Base-by-base conservation (phyloP, 176 grass and related monocot species). In the Raddia distichophylla region DNA sequence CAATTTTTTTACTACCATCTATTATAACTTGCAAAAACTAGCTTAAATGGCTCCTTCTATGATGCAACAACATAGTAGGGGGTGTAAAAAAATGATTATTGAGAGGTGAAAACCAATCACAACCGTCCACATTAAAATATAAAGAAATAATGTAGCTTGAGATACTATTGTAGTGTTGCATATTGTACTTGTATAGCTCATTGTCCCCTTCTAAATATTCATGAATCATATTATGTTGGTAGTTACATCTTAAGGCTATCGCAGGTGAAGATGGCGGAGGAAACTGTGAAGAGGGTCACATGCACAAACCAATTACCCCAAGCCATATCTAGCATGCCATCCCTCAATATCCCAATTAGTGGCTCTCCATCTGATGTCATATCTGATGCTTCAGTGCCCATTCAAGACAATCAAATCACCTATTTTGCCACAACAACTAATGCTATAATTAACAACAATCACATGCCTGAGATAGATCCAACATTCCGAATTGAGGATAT, bases 191-290 rank as follows among this genome's bases (percentile, higher is more conserved):
- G 18, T 71, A 33, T 17, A 40, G 51, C 52, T 57, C 32, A 50
- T 74, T 7, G 71, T 9, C 15, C 70, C 47, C 51, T 2, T 40
- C 71, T n/a, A 3, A 32, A 71, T 52, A 19, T 10, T 0, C 34
- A 56, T 74, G 51, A 74, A 40, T 27, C 51, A 53, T 3, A 16
- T 8, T 52, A 6, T 64, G 22, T 67, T 5, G 44, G 7, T 56
- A 20, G 8, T 33, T 82, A 88, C 37, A 78, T 71, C 9, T 80
- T 5, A 15, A 74, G 33, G 55, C 75, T 2, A 17, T 35, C 91
- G 71, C 60, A 97, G 94, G 85, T 92, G 73, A 94, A 90, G 63
- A 92, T 97, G 89, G 90, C 87, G 18, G 88, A 95, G 80, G 86
- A 95, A 33, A 75, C 73, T 4, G 69, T 98, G 48, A 91, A 90